Percentiles rank a stretch among this genome's conserved stretches.
These are phyloP conservation scores for Colletotrichum sojae DNA, from an alignment of 2,329 filamentous ascomycete genomes.

Conservation along the genomic window DNA sequence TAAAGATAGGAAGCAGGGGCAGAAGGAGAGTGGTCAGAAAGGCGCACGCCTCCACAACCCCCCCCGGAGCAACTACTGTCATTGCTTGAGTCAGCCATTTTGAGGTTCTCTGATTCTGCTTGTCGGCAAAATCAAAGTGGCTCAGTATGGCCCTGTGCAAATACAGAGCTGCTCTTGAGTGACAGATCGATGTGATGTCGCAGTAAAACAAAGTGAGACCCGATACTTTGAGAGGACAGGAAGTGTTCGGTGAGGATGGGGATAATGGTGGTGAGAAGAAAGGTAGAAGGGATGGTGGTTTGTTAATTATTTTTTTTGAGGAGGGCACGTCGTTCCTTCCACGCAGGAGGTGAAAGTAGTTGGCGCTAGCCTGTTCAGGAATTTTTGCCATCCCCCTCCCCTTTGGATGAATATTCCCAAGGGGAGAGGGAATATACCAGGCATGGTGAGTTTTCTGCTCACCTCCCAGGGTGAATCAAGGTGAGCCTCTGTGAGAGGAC, in stretches of 20 bases:
- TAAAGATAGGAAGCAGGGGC: constrained; percentile 1
- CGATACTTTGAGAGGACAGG: not conserved
- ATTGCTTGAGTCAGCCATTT: constrained; percentile 22
- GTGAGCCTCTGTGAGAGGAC: constrained; percentile 17
- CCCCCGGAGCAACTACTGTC: constrained; percentile 21
- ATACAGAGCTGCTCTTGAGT: not conserved
- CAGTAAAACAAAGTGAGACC: not conserved
- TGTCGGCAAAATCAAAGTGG: not conserved
- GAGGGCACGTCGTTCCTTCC: constrained; percentile 16
- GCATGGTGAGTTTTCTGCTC: not conserved
- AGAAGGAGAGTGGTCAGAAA: constrained; percentile 33
- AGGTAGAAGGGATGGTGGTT: not conserved
- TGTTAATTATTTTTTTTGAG: not conserved
- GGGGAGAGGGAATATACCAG: not conserved
- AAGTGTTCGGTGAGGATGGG: not conserved
- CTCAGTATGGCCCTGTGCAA: not conserved
- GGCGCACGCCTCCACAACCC: constrained; percentile 28
- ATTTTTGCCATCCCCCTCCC: not conserved
- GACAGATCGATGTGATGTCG: not conserved
- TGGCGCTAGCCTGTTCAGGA: constrained; percentile 9
- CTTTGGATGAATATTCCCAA: not conserved
- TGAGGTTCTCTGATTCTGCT: not conserved
- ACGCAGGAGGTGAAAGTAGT: constrained; percentile 3
- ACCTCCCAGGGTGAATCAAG: not conserved
- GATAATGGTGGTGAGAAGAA: not conserved